Conservation (phyloP, 177 flowering plant species). For the Vitis hybrid region DNA sequence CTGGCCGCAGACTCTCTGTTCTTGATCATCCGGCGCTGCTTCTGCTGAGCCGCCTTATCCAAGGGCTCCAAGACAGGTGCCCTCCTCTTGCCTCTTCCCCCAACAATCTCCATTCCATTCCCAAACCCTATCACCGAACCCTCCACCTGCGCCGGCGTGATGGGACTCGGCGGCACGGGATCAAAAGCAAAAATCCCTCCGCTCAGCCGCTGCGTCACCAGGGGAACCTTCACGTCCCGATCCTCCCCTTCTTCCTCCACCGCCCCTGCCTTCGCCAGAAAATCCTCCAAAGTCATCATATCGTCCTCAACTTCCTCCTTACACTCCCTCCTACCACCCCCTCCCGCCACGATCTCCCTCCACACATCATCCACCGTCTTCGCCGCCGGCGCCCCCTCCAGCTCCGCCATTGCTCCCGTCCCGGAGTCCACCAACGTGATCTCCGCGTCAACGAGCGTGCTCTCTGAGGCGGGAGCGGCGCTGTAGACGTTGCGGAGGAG, state of each 20-base stretch:
- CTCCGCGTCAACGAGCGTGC: conserved; percentile 28
- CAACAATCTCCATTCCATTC: conserved; percentile 36
- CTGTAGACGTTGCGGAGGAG: conserved; percentile 30
- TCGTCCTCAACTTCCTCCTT: conserved; percentile 43
- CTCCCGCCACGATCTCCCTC: conserved; percentile 61
- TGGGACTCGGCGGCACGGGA: conserved; percentile 21
- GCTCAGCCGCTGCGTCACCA: conserved; percentile 29
- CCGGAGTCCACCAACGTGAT: conserved; percentile 19
- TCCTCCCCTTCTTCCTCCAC: conserved; percentile 4
- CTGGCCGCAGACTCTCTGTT: conserved; percentile 93
- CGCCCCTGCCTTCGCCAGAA: conserved; percentile 51
- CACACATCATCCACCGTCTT: conserved; percentile 66
- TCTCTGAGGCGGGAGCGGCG: conserved; percentile 21
- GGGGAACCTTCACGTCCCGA: conserved; percentile 41
- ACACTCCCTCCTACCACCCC: conserved; percentile 23
- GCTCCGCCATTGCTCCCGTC: not conserved
- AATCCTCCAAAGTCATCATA: conserved; percentile 91
- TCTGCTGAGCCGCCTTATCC: conserved; percentile 81
- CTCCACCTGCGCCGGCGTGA: conserved; percentile 24
- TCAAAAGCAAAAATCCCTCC: conserved; percentile 43
- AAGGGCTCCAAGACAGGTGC: conserved; percentile 48
- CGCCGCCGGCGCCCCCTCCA: conserved; percentile 4
- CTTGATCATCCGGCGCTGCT: conserved; percentile 95
- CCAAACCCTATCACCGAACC: conserved; percentile 43
- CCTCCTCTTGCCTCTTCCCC: conserved; percentile 62